Evolutionary conservation across 148 eudicot species (phyloP).

Genomic region (Silene uniflora): DNA sequence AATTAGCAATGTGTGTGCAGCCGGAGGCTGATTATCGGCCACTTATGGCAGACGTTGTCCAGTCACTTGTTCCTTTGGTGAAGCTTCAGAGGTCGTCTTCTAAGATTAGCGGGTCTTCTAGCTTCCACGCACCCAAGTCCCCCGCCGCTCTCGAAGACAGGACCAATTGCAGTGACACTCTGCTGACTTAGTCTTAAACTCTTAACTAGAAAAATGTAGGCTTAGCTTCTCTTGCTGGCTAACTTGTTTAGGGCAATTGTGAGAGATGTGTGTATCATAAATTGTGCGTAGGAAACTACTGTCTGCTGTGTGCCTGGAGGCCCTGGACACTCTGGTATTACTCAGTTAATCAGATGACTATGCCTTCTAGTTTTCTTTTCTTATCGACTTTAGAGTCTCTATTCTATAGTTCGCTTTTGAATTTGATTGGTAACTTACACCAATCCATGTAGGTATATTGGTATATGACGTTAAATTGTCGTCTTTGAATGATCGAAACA

Average conservation of each 20-base stretch:
- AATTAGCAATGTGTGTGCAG: conserved; percentile 93
- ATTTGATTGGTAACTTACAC: no score
- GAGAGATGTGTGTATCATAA: conserved; percentile 13
- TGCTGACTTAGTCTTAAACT: conserved; percentile 21
- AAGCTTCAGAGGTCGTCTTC: conserved; percentile 46
- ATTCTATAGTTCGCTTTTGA: no score
- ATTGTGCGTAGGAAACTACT: background rate
- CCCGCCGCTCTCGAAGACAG: conserved; percentile 32
- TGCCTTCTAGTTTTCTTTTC: no score
- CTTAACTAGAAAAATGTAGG: background rate
- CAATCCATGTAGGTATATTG: no score
- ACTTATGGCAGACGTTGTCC: conserved; percentile 94
- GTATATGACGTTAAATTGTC: no score
- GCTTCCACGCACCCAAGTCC: conserved; percentile 44
- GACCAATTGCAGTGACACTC: conserved; percentile 12
- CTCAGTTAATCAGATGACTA: no score
- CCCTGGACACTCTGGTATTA: no score
- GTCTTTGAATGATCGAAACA: no score
- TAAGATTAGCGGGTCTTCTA: conserved; percentile 36
- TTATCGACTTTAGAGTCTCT: no score
- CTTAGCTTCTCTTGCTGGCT: background rate
- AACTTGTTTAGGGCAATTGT: conserved; percentile 4
- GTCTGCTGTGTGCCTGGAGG: background rate
- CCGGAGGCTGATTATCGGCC: conserved; percentile 96
- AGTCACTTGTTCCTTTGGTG: conserved; percentile 83